Evolutionary conservation across 805 yeast species (phyloP), one percentile per base, ranked within the genome.

Genomic region (Nakazawaea ernobii): DNA sequence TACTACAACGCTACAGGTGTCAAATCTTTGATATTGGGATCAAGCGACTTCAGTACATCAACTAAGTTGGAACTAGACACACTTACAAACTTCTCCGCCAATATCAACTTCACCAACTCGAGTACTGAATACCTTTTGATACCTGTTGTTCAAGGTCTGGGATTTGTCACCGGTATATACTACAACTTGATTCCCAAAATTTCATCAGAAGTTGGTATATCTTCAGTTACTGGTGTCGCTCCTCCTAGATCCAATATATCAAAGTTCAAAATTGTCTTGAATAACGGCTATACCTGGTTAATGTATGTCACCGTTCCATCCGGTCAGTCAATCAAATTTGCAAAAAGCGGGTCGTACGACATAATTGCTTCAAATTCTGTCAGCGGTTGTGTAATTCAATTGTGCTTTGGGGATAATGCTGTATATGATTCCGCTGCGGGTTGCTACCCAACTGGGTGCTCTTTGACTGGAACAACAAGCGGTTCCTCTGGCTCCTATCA

Each of bases 81-180:
- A 35, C 33, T 57, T 57, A 37, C 56, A 32, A 52, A 68, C 27
- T 63, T 65, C 42, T 59, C 64, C 20, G 59, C 54, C 30, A 58
- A 56, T 38, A 55, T 57, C 24, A 53, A 51, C 5, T 37, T 59
- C 14, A 39, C 48, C 2, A 54, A 59, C 11, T 32, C 43, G 6
- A 14, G 20, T n/a, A 39, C 43, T 14, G 38, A 48, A 39, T 49
- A 17, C 41, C 42, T 42, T 20, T 43, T 33, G 41, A 56, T 76
- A 75, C 91, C 92, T 4, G 58, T 86, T 46, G 86, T 84, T 6
- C 91, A 85, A 62, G 97, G 97, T 46, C 71, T 54, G 76, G 96
- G 96, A 6, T 80, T 86, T 52, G 78, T 86, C 13, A 84, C 96
- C 30, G 87, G 82, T 27, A 63, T 76, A 24, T 83, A 75, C 52